Percentiles rank a stretch among this genome's conserved stretches.
phyloP scores from a whole-genome alignment of 164 flowering plant genomes.

The Litsea cubeba region DNA sequence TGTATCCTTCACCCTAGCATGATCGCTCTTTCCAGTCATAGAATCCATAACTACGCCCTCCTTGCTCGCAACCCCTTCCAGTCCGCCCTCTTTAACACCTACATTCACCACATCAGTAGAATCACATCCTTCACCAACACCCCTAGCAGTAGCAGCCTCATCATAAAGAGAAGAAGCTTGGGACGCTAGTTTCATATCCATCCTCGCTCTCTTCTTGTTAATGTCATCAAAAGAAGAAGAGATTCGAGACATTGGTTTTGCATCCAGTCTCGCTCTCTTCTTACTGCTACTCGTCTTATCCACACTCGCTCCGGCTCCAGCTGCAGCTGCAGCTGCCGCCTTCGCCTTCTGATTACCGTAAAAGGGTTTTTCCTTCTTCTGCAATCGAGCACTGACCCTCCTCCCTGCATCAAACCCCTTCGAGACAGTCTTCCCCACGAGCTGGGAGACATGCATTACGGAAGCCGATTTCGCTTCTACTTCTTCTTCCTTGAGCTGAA shows the following conservation, averaged over 20 bases:
- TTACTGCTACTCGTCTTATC: background rate
- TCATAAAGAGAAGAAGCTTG: background rate
- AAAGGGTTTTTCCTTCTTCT: constrained; percentile 2
- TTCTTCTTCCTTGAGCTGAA: background rate
- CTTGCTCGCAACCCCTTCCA: background rate
- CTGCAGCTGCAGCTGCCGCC: no score
- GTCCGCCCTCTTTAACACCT: background rate
- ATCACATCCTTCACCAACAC: background rate
- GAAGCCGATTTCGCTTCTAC: background rate
- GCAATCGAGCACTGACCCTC: constrained; percentile 11
- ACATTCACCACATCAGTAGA: background rate
- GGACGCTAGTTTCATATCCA: background rate
- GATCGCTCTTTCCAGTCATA: constrained; percentile 27
- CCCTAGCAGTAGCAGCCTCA: background rate
- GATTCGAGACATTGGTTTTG: no score
- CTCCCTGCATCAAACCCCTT: background rate
- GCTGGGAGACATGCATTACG: background rate
- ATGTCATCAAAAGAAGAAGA: no score
- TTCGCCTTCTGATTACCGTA: background rate
- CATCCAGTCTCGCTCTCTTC: background rate
- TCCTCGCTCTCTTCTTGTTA: background rate
- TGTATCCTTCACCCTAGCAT: constrained; percentile 45
- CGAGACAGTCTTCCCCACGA: constrained; percentile 2
- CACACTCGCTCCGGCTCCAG: no score
- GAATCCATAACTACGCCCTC: background rate